These are phyloP conservation scores for Ciborinia camelliae DNA, from an alignment of 2,329 filamentous ascomycete genomes.

Conservation along the genomic window DNA sequence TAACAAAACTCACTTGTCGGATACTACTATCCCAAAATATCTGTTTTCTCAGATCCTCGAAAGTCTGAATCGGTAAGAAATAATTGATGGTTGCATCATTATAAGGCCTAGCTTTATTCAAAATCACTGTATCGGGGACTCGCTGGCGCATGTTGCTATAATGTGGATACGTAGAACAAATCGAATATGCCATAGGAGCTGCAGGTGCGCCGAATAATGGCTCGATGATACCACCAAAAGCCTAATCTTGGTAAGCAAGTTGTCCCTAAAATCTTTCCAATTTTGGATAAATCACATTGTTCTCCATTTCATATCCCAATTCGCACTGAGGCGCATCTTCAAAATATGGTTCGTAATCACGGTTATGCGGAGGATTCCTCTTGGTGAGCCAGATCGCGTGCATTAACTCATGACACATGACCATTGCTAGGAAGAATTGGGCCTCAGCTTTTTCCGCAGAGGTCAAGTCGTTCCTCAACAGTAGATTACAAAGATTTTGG, in stretches of 20 bases:
- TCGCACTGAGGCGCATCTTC: slow-evolving; percentile 6
- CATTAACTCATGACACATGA: slow-evolving; percentile 9
- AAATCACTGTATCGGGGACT: background rate
- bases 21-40: slow-evolving; percentile 9
- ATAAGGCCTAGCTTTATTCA: background rate
- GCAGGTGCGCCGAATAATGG: background rate
- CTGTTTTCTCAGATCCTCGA: slow-evolving; percentile 3
- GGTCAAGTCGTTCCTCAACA: slow-evolving; percentile 11
- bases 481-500: background rate
- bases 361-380: background rate
- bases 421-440: background rate
- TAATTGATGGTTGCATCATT: background rate
- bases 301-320: slow-evolving; percentile 13
- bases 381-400: background rate
- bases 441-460: slow-evolving; percentile 3
- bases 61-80: slow-evolving; percentile 9
- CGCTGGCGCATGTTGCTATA: background rate
- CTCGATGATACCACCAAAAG: slow-evolving; percentile 14
- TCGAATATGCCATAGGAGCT: slow-evolving; percentile 9
- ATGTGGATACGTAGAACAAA: background rate
- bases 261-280: background rate
- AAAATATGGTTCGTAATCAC: slow-evolving; percentile 1
- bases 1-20: background rate
- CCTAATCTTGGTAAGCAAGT: background rate
- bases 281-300: background rate